These are phyloP conservation scores for Podospora pseudopauciseta DNA, from an alignment of 495 filamentous ascomycete genomes.

Conservation along the genomic window DNA sequence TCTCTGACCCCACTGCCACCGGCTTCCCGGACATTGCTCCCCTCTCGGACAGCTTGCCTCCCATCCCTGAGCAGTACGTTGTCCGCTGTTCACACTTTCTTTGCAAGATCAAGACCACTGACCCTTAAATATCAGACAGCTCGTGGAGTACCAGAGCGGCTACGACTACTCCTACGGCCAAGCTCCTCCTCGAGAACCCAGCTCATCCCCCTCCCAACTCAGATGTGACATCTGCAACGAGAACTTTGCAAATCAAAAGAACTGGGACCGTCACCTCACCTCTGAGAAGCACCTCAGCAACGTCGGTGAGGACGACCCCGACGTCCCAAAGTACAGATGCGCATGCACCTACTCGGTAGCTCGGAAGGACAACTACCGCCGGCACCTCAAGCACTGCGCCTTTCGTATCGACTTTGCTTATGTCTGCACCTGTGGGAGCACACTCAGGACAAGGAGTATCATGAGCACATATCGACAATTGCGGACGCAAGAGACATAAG, in stretches of 20 bases:
- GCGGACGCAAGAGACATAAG: conserved; percentile 1
- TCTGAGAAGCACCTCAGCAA: not conserved
- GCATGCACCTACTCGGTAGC: conserved; percentile 5
- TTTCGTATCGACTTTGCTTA: not conserved
- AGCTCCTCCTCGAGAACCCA: not conserved
- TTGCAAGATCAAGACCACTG: not conserved
- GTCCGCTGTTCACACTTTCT: not conserved
- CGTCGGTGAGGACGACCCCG: not conserved
- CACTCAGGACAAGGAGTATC: conserved; percentile 1
- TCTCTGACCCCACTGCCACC: not conserved
- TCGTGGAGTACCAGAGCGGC: not conserved
- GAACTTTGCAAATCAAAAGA: conserved; percentile 10
- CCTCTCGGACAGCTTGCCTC: not conserved
- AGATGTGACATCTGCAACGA: conserved; percentile 29
- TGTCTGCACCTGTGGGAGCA: conserved; percentile 9
- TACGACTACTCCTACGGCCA: not conserved
- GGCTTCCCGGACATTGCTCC: not conserved
- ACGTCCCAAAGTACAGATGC: conserved; percentile 2
- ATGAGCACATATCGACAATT: conserved; percentile 7
- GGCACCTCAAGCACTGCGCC: conserved; percentile 8
- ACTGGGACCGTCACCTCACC: conserved; percentile 7
- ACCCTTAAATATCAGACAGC: not conserved
- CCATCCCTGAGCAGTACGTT: not conserved
- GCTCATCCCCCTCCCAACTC: not conserved
- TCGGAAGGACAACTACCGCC: conserved; percentile 14